Base-by-base conservation (phyloP, 208 protist genomes). In the Crithidia sp. region DNA sequence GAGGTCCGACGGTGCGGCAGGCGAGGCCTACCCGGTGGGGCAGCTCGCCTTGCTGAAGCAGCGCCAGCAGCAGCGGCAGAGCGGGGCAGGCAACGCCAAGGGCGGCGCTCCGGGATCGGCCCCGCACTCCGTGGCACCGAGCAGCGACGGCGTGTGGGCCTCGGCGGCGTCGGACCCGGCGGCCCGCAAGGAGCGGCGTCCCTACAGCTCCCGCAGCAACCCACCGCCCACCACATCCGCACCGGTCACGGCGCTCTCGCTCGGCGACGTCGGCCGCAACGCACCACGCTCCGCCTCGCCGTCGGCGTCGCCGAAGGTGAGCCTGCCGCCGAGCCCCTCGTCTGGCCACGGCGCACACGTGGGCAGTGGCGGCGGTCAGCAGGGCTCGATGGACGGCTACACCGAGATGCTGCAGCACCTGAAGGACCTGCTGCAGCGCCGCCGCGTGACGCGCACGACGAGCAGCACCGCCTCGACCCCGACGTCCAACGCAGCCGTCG, bases 381-480 rank as follows among this genome's bases (percentile, higher is more conserved):
- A 70, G 49, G 76, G 56, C 59, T 87, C 86, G 13, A 80, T 88
- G 66, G 85, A 92, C 19, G 86, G 81, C 28, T 96, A 96, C 66
- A 40, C 85, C 10, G 88, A 86, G 74, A 96, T 96, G 91, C 77
- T 96, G 61, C 87, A 93, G 73, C 88, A 94, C 80, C 73, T 96
- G 7, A 92, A 85, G 67, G 83, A 85, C 37, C 62, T 96, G 43
- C 80, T 96, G 10, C 81, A 95, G 62, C 79, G 76, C 40, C 78
- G 79, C 52, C 67, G 77, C 36, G 72, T 82, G n/a, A 63, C 40
- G 5, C 74, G 75, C n/a, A 49, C 44, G 36, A 13, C 55, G 47
- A 53, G 76, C 67, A 81, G 67, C 50, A 55, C 44, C 54, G 66
- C 75, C 41, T 74, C 53, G 9, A 76, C 57, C 50, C 53, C 69